Percentiles rank a stretch among this genome's conserved stretches.
Evolutionary conservation across 257 asterid genomes (phyloP).

Genomic region (Datura wrightii): DNA sequence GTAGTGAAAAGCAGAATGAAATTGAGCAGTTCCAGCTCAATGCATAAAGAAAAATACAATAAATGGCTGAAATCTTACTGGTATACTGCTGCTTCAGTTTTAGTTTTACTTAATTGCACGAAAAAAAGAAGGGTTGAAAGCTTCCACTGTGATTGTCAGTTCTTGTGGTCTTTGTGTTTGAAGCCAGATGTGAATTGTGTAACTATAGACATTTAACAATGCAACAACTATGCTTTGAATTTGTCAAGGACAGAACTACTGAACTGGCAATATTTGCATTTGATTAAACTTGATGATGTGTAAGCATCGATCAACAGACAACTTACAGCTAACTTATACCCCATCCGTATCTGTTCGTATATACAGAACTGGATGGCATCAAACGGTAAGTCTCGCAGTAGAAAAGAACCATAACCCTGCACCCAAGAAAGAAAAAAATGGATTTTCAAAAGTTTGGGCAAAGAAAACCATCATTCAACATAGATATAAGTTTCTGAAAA

Average conservation of each 20-base stretch:
- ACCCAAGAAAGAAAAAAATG: slow-evolving; percentile 22
- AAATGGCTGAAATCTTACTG: neutral
- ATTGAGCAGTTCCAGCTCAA: slow-evolving; percentile 6
- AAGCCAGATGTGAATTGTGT: neutral
- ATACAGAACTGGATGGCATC: slow-evolving; percentile 78
- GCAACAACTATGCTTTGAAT: neutral
- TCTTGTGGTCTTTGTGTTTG: neutral
- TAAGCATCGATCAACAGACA: neutral
- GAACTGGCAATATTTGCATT: neutral
- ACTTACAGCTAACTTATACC: slow-evolving; percentile 74
- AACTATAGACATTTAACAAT: neutral
- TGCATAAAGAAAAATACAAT: neutral
- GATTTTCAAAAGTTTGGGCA: slow-evolving; percentile 8
- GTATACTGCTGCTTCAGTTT: neutral
- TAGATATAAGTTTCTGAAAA: neutral
- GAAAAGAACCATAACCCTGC: slow-evolving; percentile 76
- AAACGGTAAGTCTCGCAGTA: slow-evolving; percentile 73
- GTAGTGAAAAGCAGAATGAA: neutral
- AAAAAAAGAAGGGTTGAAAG: neutral
- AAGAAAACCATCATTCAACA: neutral
- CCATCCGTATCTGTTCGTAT: slow-evolving; percentile 69
- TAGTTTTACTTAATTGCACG: neutral
- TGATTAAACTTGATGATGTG: neutral
- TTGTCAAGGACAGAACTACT: neutral
- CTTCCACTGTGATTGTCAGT: neutral